Conservation (phyloP, 2,329 filamentous ascomycete genomes). For the Epichloe festucae region DNA sequence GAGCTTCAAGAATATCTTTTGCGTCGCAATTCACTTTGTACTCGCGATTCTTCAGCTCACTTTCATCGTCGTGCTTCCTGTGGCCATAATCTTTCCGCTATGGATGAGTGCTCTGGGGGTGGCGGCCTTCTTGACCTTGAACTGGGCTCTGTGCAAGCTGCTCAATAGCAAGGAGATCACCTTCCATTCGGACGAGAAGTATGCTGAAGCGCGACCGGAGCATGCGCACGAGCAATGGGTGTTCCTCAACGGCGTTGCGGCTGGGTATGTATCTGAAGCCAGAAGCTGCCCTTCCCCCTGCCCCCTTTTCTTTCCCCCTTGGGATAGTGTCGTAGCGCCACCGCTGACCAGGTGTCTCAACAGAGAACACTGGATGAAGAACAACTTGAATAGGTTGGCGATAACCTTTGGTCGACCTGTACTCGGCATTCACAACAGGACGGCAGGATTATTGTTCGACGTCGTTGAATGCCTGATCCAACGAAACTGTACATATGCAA, state of each 20-base stretch:
- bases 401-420: slow-evolving; percentile 60
- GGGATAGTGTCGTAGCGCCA: not conserved
- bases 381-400: slow-evolving; percentile 57
- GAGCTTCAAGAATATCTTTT: slow-evolving; percentile 41
- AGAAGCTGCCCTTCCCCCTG: not conserved
- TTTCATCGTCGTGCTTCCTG: slow-evolving; percentile 47
- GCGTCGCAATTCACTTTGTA: slow-evolving; percentile 43
- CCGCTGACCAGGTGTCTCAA: not conserved
- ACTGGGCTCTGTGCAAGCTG: slow-evolving; percentile 35
- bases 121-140: slow-evolving; percentile 33
- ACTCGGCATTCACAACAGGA: slow-evolving; percentile 63
- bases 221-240: slow-evolving; percentile 60
- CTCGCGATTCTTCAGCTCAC: slow-evolving; percentile 44
- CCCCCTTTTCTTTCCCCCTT: no score
- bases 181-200: slow-evolving; percentile 40
- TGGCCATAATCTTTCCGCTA: slow-evolving; percentile 32
- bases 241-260: slow-evolving; percentile 63
- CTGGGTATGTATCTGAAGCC: slow-evolving; percentile 31
- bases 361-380: slow-evolving; percentile 53
- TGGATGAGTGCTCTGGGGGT: slow-evolving; percentile 31
- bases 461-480: slow-evolving; percentile 67
- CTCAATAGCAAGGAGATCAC: slow-evolving; percentile 37
- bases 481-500: slow-evolving; percentile 60
- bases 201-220: slow-evolving; percentile 33
- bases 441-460: slow-evolving; percentile 63